Evolutionary conservation across 441 rosid species (phyloP).

Genomic region (Pelargonium australe): DNA sequence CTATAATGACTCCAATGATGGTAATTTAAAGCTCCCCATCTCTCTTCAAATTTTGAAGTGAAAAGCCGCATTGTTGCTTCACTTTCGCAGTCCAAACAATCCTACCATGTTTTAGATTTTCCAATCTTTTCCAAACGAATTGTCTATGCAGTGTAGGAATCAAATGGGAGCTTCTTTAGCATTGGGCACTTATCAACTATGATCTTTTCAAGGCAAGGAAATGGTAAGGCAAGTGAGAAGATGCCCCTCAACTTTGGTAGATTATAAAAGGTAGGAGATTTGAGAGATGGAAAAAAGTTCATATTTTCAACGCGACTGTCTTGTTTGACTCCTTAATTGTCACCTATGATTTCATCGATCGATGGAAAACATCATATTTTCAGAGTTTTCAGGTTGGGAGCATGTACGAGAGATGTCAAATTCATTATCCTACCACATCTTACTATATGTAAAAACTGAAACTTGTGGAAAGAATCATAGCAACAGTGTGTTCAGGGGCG

Average conservation of each 20-base stretch:
- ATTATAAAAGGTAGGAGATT: background rate
- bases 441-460: background rate
- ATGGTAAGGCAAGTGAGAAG: background rate
- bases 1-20: too few species aligned
- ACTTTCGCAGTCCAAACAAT: background rate
- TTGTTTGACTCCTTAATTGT: background rate
- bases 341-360: conserved; percentile 6
- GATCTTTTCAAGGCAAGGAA: conserved; percentile 15
- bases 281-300: background rate
- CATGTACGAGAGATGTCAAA: background rate
- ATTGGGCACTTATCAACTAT: background rate
- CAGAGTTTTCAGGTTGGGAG: conserved; percentile 1
- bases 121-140: background rate
- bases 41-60: background rate
- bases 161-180: background rate
- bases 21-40: too few species aligned
- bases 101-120: background rate
- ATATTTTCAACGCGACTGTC: background rate
- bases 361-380: background rate
- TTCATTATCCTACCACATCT: background rate
- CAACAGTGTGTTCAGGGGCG: background rate
- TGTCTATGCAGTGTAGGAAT: background rate
- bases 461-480: background rate
- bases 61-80: background rate
- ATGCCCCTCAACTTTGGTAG: conserved; percentile 1